These are phyloP conservation scores for Ampelomyces quisqualis DNA, from an alignment of 2,329 filamentous ascomycete genomes.

Conservation along the genomic window DNA sequence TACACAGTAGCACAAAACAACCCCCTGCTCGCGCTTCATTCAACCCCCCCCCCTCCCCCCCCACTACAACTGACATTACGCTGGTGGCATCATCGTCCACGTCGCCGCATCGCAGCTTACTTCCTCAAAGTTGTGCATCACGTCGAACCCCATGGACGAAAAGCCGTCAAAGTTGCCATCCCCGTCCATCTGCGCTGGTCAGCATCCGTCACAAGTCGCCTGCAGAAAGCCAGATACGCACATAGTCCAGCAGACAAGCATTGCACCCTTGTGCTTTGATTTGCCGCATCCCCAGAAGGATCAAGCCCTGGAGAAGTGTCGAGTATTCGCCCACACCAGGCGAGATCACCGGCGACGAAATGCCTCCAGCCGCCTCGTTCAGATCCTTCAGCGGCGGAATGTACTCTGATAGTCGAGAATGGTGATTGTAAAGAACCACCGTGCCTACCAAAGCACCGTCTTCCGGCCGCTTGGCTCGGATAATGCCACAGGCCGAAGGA, in stretches of 20 bases:
- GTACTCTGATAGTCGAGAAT: conserved; percentile 66
- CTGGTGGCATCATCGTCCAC: conserved; percentile 58
- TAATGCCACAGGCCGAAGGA: conserved; percentile 72
- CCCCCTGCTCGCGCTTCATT: conserved; percentile 1
- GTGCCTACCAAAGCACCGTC: conserved; percentile 72
- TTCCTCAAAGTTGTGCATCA: conserved; percentile 79
- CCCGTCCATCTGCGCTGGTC: conserved; percentile 60
- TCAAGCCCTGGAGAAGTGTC: conserved; percentile 73
- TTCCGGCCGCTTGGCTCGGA: conserved; percentile 71
- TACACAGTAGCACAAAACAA: conserved; percentile 4
- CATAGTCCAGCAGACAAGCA: conserved; percentile 76
- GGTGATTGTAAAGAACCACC: conserved; percentile 73
- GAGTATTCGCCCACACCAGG: conserved; percentile 67
- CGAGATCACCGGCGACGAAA: conserved; percentile 76
- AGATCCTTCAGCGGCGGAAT: conserved; percentile 67
- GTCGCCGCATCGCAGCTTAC: conserved; percentile 67
- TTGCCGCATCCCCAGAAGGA: conserved; percentile 77
- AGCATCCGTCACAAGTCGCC: conserved; percentile 15
- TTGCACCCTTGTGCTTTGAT: conserved; percentile 75
- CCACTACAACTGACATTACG: conserved; percentile 20
- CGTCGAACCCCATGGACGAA: conserved; percentile 75
- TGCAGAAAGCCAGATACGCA: conserved; percentile 50
- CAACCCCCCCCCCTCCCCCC: background rate
- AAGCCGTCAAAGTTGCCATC: conserved; percentile 74
- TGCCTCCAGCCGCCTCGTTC: conserved; percentile 66